These are phyloP conservation scores for Penicillium lagena DNA, from an alignment of 495 filamentous ascomycete genomes.

Conservation along the genomic window DNA sequence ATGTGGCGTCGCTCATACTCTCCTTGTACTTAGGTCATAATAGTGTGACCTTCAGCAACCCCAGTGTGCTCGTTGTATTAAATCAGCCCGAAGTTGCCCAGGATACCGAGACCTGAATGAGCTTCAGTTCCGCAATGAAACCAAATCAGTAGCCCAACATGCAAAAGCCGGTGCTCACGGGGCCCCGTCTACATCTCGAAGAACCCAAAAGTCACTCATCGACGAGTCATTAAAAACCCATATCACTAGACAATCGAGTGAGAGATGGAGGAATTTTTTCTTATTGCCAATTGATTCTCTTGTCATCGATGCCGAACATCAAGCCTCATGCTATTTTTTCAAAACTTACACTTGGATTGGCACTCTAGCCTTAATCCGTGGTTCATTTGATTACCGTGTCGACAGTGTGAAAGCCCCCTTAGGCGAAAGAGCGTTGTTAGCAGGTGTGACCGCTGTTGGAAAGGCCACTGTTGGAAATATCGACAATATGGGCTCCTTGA, in stretches of 20 bases:
- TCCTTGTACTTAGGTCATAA: no score
- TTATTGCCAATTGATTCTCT: neutral
- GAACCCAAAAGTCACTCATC: slow-evolving; percentile 1
- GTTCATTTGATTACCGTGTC: neutral
- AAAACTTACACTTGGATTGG: neutral
- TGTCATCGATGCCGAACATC: neutral
- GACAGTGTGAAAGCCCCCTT: neutral
- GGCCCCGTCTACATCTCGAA: neutral
- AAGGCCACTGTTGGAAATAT: neutral
- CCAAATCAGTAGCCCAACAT: neutral
- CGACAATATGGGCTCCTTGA: neutral
- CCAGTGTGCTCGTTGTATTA: neutral
- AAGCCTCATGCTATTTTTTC: slow-evolving; percentile 1
- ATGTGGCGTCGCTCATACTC: no score
- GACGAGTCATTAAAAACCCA: neutral
- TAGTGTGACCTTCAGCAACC: no score
- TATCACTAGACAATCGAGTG: neutral
- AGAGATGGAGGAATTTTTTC: neutral
- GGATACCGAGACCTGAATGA: neutral
- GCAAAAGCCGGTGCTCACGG: neutral
- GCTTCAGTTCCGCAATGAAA: neutral
- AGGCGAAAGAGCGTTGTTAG: neutral
- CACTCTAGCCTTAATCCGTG: neutral
- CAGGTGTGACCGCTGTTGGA: neutral
- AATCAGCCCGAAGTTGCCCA: neutral